A percentile compares a stretch with the other conserved stretches of the same genome.
phyloP scores from a whole-genome alignment of 306 rosid genomes.

The Canavalia gladiata region DNA sequence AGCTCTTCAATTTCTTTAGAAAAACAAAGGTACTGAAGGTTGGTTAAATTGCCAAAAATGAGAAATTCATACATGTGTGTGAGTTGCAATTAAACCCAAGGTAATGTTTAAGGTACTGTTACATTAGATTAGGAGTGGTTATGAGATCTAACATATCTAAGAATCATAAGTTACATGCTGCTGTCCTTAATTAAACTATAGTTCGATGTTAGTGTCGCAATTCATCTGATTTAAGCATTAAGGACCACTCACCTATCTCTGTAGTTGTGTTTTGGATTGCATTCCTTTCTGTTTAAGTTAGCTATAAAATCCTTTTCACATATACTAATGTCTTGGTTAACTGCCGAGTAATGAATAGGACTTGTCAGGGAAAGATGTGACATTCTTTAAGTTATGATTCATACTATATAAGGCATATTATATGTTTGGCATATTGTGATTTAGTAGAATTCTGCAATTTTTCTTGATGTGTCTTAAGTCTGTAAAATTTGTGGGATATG shows the following conservation, averaged over 20 bases:
- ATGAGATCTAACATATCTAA: no score
- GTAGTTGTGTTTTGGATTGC: slow-evolving; percentile 24
- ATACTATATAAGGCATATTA: slow-evolving; percentile 8
- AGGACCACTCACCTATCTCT: slow-evolving; percentile 9
- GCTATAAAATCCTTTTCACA: slow-evolving; percentile 27
- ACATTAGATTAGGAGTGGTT: no score
- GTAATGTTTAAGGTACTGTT: no score
- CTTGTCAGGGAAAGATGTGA: not conserved
- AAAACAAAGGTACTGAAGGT: no score
- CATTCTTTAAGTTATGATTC: slow-evolving; percentile 24
- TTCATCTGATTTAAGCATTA: slow-evolving; percentile 16
- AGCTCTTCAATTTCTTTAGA: no score
- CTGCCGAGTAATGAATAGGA: slow-evolving; percentile 17
- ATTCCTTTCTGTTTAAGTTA: slow-evolving; percentile 24
- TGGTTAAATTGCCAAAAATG: no score
- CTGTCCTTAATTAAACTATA: no score
- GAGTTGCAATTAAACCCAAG: no score
- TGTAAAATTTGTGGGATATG: no score
- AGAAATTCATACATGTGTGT: no score
- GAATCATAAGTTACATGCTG: no score
- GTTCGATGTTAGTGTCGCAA: not conserved
- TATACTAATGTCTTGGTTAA: slow-evolving; percentile 26
- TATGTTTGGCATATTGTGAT: slow-evolving; percentile 17
- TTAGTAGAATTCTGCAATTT: not conserved
- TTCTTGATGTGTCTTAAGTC: no score